Conservation (phyloP, 371 early-diverging fungal species). For the Lichtheimia ramosa region DNA sequence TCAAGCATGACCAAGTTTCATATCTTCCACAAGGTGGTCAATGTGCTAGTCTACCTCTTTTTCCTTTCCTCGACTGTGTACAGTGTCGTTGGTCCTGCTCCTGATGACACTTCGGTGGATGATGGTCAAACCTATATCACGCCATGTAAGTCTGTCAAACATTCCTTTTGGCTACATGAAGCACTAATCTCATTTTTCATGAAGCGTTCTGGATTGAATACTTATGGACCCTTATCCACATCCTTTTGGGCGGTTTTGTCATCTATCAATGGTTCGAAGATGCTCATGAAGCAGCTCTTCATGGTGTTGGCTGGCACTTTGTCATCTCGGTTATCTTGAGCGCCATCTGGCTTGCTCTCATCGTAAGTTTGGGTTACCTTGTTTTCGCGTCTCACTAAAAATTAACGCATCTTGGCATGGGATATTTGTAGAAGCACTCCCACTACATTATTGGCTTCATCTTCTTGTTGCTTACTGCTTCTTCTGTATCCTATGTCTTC, state of each 20-base stretch:
- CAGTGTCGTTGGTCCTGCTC: conserved; percentile 52
- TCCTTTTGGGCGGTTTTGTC: conserved; percentile 66
- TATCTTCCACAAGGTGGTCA: conserved; percentile 58
- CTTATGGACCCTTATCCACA: conserved; percentile 67
- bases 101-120: conserved; percentile 19
- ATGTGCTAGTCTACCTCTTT: conserved; percentile 69
- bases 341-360: conserved; percentile 59
- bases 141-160: conserved; percentile 38
- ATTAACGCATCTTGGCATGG: not conserved
- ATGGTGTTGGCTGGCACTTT: conserved; percentile 71
- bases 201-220: conserved; percentile 50
- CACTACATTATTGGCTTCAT: conserved; percentile 48
- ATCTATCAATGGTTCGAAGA: conserved; percentile 64
- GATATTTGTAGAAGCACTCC: conserved; percentile 26
- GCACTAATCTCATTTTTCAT: not conserved
- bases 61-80: conserved; percentile 66
- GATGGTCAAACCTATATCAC: conserved; percentile 52
- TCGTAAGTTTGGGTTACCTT: conserved; percentile 42
- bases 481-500: conserved; percentile 51
- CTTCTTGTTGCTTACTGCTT: conserved; percentile 44
- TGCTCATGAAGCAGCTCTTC: conserved; percentile 60
- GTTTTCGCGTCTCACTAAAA: not conserved
- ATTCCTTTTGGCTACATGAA: not conserved
- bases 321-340: conserved; percentile 59
- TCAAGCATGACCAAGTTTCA: conserved; percentile 32